Evolutionary conservation across 805 yeast species (phyloP), one percentile per base, ranked within the genome.

Genomic region (Nakazawaea sp.): DNA sequence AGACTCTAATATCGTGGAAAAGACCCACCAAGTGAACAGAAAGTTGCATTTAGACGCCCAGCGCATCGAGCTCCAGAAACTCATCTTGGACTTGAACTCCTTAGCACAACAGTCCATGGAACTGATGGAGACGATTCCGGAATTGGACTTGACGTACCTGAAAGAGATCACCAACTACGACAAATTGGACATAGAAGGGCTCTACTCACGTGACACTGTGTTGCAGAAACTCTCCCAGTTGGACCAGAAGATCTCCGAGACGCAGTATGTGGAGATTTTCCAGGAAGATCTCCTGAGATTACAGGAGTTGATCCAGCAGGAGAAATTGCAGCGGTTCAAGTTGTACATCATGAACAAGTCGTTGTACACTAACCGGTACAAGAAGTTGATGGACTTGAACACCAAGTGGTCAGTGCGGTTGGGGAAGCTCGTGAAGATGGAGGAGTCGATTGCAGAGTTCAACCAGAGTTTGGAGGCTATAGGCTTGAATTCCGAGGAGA

Each of bases 311-410:
- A 37, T 37, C 4, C 35, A 37, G 13, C 33, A n/a, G 32, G 40
- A 37, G 25, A 37, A 37, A 16, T 28, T 37, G 19, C 36, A 31
- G 21, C 26, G 40, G 17, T 37, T 37, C 36, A 37, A 32, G 17
- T 37, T 37, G 36, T 37, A 21, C 18, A 32, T 37, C 5, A 27
- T 37, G 32, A 37, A 37, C 19, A 32, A 32, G 16, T 21, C 36
- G 3, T 32, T 37, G 13, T 37, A 37, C 19, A 21, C 33, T 7
- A 32, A 37, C 18, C 17, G 40, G 15, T 27, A 16, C 21, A 37
- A 37, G 30, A 37, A 37, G 27, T 32, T 37, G 33, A 37, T 27
- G 32, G 40, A 37, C 6, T 32, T 37, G 29, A 32, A 37, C 27
- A 10, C 5, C 10, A 37, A 37, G 18, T 37, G 40, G 40, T 18